phyloP scores from a whole-genome alignment of 352 stramenopile species.

The Ochromonadaceae sp. region DNA sequence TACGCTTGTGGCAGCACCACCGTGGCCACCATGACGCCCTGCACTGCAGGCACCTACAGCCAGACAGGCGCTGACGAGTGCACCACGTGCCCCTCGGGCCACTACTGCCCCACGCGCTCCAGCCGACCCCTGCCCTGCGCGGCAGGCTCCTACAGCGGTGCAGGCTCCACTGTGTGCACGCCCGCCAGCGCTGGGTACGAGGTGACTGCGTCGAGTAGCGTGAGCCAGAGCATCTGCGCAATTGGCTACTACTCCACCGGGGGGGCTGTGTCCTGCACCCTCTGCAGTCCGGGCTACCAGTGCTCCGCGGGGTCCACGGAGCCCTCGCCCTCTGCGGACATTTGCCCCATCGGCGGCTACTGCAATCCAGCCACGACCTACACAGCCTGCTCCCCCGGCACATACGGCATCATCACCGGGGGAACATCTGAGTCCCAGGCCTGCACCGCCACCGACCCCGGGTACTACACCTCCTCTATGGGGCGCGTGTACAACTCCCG shows the following conservation, averaged over 20 bases:
- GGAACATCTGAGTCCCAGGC: slow-evolving; percentile 47
- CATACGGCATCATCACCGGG: slow-evolving; percentile 50
- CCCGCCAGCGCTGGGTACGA: slow-evolving; percentile 35
- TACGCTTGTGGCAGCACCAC: slow-evolving; percentile 40
- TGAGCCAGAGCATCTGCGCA: slow-evolving; percentile 35
- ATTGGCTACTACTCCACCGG: slow-evolving; percentile 45
- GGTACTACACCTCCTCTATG: slow-evolving; percentile 53
- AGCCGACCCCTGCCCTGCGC: slow-evolving; percentile 26
- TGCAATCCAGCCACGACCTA: slow-evolving; percentile 62
- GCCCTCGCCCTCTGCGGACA: slow-evolving; percentile 56
- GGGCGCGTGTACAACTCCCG: slow-evolving; percentile 22
- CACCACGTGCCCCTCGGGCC: slow-evolving; percentile 28
- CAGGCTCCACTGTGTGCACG: slow-evolving; percentile 38
- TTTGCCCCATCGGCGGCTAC: slow-evolving; percentile 66
- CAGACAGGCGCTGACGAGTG: slow-evolving; percentile 24
- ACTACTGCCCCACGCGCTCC: slow-evolving; percentile 19
- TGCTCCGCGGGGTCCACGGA: slow-evolving; percentile 53
- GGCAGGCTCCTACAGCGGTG: slow-evolving; percentile 21
- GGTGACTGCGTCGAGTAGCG: neutral
- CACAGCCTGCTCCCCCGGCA: slow-evolving; percentile 58
- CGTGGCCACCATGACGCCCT: neutral
- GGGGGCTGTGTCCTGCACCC: slow-evolving; percentile 39
- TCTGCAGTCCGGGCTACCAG: slow-evolving; percentile 49
- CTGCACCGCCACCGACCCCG: slow-evolving; percentile 57
- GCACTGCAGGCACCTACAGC: slow-evolving; percentile 14